phyloP scores from a whole-genome alignment of 306 rosid species.

The Abrus pulchellus region DNA sequence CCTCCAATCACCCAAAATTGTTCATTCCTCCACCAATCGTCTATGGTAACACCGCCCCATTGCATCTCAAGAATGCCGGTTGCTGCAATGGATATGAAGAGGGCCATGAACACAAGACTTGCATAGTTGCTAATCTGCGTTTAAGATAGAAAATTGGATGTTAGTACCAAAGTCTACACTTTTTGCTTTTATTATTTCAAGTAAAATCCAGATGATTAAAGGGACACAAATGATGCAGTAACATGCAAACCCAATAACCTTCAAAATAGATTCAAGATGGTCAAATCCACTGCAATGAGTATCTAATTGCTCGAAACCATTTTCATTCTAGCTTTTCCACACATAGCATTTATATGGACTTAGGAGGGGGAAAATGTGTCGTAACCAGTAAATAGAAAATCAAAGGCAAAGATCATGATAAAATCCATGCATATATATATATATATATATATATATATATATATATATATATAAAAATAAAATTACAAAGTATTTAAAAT shows the following conservation, averaged over 20 bases:
- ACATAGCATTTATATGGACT: not conserved
- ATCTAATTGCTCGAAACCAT: not conserved
- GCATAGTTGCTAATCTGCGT: conserved; percentile 98
- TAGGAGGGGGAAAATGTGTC: not conserved
- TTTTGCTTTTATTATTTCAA: not conserved
- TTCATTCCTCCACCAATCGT: conserved; percentile 99
- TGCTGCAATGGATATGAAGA: conserved; percentile 91
- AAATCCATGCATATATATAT: not conserved
- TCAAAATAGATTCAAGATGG: conserved; percentile 1
- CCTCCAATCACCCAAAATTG: conserved; percentile 99
- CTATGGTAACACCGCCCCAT: conserved; percentile 93
- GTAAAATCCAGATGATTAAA: not conserved
- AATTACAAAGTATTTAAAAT: not conserved
- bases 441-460: too few species aligned
- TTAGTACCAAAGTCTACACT: conserved; percentile 13
- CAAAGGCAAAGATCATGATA: not conserved
- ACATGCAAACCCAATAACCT: conserved; percentile 7
- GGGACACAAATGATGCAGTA: not conserved
- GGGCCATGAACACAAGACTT: conserved; percentile 85
- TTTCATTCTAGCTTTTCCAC: not conserved
- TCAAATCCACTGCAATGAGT: not conserved
- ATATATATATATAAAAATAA: too few species aligned
- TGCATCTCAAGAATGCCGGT: conserved; percentile 97
- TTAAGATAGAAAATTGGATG: not conserved
- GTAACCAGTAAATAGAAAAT: not conserved